phyloP scores from a whole-genome alignment of 1,139 yeast genomes.

The Diutina neorugosa region DNA sequence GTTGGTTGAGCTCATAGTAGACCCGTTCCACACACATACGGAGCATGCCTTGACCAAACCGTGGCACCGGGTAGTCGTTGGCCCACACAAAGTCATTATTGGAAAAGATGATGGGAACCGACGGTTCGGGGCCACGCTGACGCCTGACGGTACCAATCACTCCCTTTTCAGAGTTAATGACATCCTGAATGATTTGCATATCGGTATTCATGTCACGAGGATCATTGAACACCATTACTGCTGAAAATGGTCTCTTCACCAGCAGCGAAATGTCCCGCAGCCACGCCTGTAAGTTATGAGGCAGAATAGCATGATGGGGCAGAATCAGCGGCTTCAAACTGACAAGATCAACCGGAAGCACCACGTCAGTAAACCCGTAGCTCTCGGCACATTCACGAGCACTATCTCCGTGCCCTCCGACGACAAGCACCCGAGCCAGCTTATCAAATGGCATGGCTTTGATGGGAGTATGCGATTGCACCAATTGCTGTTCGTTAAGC shows the following conservation, averaged over 20 bases:
- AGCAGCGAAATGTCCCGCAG: slow-evolving; percentile 19
- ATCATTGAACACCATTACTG: slow-evolving; percentile 79
- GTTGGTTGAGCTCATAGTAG: slow-evolving; percentile 43
- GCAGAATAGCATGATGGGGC: slow-evolving; percentile 56
- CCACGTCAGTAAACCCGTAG: slow-evolving; percentile 75
- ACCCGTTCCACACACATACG: slow-evolving; percentile 52
- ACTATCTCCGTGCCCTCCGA: slow-evolving; percentile 70
- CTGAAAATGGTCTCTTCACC: slow-evolving; percentile 45
- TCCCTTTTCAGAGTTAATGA: slow-evolving; percentile 56
- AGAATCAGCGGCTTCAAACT: slow-evolving; percentile 44
- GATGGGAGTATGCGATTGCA: slow-evolving; percentile 91
- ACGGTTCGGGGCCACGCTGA: slow-evolving; percentile 27
- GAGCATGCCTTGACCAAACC: slow-evolving; percentile 92
- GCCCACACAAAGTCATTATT: slow-evolving; percentile 90
- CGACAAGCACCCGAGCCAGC: slow-evolving; percentile 57
- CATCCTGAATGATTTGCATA: slow-evolving; percentile 63
- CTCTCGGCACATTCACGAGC: slow-evolving; percentile 59
- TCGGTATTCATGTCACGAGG: slow-evolving; percentile 88
- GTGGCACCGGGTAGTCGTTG: slow-evolving; percentile 62
- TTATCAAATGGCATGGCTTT: slow-evolving; percentile 34
- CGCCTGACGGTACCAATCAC: slow-evolving; percentile 48
- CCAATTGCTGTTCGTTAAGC: slow-evolving; percentile 48
- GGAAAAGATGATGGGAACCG: slow-evolving; percentile 73
- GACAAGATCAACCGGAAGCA: slow-evolving; percentile 67
- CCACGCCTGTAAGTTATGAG: slow-evolving; percentile 33